Base-by-base conservation (phyloP, 2,329 filamentous ascomycete species). In the Calonectria pseudoreteaudii region DNA sequence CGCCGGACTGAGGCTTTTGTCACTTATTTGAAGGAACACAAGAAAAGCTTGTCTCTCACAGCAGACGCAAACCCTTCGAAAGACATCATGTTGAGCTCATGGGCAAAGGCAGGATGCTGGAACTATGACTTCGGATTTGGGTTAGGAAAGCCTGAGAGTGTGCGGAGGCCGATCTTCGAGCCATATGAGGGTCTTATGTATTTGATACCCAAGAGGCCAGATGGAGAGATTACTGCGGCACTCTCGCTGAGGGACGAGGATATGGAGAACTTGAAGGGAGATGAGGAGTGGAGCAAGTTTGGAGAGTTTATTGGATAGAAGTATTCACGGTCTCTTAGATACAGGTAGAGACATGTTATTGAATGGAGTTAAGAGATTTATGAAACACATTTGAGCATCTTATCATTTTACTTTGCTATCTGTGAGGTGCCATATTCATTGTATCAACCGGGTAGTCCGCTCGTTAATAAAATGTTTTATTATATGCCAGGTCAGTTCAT, bases 1-100 rank as follows among this genome's bases (percentile, higher is more conserved):
- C 79, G 84, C 44, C 77, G 81, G n/a, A 86, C 85, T 0, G 85
- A 85, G 26, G 84, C 84, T 6, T 79, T 89, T 2, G 84, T 85
- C 1, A 90, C 87, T 1, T 80, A 82, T 38, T 74, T 89, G 4
- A 49, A 80, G 0, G 76, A 79, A 10, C 73, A 88, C 67, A 87
- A 86, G 71, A 80, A 71, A 0, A 73, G 52, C 0, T 75, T 86
- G 26, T 82, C 81, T 1, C 72, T 87, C 5, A 83, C 81, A 3
- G 84, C 83, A 0, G 80, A 76, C 6, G 69, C 87, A 3, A 83
- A 88, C 36, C 74, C 82, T 0, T 79, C 84, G 0, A 80, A 78
- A 0, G 88, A 90, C 53, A 80, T 91, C 4, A 87, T 88, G 83
- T 75, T 91, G 7, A 90, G 88, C 72, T 91, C 89, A 1, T 92